Percentiles rank a stretch among this genome's conserved stretches.
Evolutionary conservation across 495 filamentous ascomycete species (phyloP).

Genomic region (Bryoglossum gracile): DNA sequence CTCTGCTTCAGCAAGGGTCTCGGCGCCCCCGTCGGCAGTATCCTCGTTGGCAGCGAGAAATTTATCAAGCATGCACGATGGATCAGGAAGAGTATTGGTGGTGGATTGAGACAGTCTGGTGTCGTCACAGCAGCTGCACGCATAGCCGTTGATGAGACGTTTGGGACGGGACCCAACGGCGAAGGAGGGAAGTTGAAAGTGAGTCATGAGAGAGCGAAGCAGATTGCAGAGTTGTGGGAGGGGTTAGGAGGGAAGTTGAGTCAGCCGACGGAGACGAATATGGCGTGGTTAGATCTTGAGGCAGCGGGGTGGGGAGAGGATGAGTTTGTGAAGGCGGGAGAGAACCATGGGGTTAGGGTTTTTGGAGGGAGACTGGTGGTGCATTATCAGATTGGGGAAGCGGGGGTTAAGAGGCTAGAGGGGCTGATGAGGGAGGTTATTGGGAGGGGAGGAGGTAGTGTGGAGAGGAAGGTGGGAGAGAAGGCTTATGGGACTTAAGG

Average conservation of each 20-base stretch:
- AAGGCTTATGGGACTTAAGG: conserved; percentile 18
- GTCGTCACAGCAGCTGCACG: conserved; percentile 51
- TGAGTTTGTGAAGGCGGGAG: conserved; percentile 40
- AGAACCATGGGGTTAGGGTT: conserved; percentile 47
- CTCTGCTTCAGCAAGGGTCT: conserved; percentile 87
- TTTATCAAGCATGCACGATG: conserved; percentile 69
- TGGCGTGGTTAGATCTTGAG: conserved; percentile 84
- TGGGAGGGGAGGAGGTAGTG: not conserved
- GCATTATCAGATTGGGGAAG: conserved; percentile 56
- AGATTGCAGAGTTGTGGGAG: conserved; percentile 57
- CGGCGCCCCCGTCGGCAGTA: conserved; percentile 79
- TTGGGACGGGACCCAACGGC: conserved; percentile 51
- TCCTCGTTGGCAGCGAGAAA: conserved; percentile 58
- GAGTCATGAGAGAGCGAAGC: conserved; percentile 58
- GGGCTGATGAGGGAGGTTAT: conserved; percentile 39
- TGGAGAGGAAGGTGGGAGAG: conserved; percentile 14
- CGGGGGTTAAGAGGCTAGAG: conserved; percentile 42
- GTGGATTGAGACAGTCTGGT: conserved; percentile 68
- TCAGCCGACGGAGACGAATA: conserved; percentile 77
- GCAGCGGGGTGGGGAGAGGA: conserved; percentile 35
- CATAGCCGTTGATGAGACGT: conserved; percentile 61
- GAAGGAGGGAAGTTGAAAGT: conserved; percentile 55
- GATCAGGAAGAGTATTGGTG: conserved; percentile 79
- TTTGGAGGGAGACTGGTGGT: conserved; percentile 49
- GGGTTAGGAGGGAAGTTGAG: conserved; percentile 50